phyloP scores from a whole-genome alignment of 2,329 filamentous ascomycete genomes.

The Arthrobotrys entomopaga region DNA sequence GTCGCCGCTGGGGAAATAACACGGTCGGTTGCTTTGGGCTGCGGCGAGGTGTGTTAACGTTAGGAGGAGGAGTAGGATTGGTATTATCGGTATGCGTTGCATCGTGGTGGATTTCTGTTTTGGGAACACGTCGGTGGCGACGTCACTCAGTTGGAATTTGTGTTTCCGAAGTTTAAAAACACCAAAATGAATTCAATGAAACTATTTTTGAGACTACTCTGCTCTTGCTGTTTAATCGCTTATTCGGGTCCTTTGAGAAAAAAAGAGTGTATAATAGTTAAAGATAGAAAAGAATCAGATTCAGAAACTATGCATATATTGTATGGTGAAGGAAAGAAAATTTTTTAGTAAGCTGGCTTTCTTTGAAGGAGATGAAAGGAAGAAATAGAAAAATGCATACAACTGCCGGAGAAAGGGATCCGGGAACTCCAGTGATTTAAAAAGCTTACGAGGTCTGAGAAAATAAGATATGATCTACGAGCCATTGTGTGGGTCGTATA shows the following conservation, averaged over 20 bases:
- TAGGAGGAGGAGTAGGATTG: conserved; percentile 23
- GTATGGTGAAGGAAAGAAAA: no score
- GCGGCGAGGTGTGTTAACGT: conserved; percentile 5
- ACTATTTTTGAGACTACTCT: no score
- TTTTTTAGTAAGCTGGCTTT: not conserved
- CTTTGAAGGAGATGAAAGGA: not conserved
- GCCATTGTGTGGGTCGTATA: not conserved
- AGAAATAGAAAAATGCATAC: not conserved
- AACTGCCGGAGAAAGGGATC: not conserved
- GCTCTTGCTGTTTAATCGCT: no score
- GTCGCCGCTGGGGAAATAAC: conserved; percentile 33
- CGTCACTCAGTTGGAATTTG: conserved; percentile 13
- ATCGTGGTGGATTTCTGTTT: conserved; percentile 30
- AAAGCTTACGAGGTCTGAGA: not conserved
- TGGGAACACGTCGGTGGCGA: not conserved
- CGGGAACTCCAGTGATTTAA: not conserved
- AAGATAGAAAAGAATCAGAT: no score
- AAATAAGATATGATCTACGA: not conserved
- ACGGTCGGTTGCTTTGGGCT: conserved; percentile 34
- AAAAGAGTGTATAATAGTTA: not conserved
- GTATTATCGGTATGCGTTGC: conserved; percentile 46
- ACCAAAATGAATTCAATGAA: no score
- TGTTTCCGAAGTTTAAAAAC: no score
- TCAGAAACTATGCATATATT: no score
- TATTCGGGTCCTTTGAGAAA: no score